Base-by-base conservation (phyloP, 2,329 filamentous ascomycete species). In the Lizonia empirigonia region DNA sequence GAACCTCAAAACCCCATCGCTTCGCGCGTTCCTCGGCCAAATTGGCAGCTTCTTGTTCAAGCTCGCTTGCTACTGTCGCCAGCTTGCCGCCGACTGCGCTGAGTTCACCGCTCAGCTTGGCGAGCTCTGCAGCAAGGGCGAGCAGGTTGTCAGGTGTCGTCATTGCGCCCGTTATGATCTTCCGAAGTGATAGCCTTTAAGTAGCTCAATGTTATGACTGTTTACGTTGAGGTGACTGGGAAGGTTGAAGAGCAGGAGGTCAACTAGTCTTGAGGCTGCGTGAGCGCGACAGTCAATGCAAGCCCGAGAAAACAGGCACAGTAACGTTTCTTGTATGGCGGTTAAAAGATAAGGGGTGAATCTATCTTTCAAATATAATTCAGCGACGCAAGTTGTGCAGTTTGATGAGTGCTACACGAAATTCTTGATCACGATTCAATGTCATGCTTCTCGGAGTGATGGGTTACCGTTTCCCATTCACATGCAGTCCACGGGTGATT, bases 41-140 rank as follows among this genome's bases (percentile, higher is more conserved):
- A 23, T 64, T 64, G 1, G 63, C 64, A 2, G 62, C 60, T 57
- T 66, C 62, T 45, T 64, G 54, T 34, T 64, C 60, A 0, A 67
- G 53, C 3, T 47, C 20, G 9, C 44, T 40, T 10, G 62, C 64
- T 15, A 56, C 56, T 4, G 44, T 29, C 2, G 58, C 53, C 1
- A 67, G 50, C 5, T 60, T 62, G 18, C 41, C 50, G 32, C 58
- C 55, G 7, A 56, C 51, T 6, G 48, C 52, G 10, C 52, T 35
- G 8, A 66, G 56, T 5, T 60, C 50, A 5, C 37, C 35, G 22
- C 55, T 45, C 10, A 63, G 48, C 13, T 53, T 55, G 7, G 56
- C 49, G 9, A 66, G 58, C 20, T 63, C 56, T 20, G 53, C 54
- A 4, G 64, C 60, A 30, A 66, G 59, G 15, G 55, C 56, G 8